A percentile compares a stretch with the other conserved stretches of the same genome.
Conservation (phyloP, 495 filamentous ascomycete species). For the Xylaria sp. region DNA sequence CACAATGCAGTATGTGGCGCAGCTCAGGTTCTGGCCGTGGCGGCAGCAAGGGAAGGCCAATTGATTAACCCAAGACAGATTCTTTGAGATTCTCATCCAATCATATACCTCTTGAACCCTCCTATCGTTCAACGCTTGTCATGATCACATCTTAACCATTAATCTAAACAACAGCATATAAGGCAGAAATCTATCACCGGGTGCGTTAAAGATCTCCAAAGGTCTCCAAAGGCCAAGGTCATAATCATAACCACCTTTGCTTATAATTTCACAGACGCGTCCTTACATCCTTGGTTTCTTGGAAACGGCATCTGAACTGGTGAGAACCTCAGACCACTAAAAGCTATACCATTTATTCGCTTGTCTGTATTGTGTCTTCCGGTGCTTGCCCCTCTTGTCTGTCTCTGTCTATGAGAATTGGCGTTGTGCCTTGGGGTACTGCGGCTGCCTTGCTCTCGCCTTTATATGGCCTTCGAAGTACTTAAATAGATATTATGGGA, state of each 20-base stretch:
- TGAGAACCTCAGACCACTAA: conserved; percentile 1
- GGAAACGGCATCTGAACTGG: conserved; percentile 5
- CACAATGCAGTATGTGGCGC: conserved; percentile 16
- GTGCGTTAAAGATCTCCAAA: conserved; percentile 3
- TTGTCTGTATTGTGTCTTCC: not conserved
- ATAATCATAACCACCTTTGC: not conserved
- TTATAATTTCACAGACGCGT: not conserved
- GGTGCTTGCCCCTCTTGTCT: not conserved
- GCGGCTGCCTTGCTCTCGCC: not conserved
- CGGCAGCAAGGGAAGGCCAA: not conserved
- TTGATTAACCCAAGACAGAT: not conserved
- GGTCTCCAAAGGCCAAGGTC: not conserved
- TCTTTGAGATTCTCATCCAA: conserved; percentile 19
- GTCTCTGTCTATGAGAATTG: not conserved
- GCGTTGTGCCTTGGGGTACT: not conserved
- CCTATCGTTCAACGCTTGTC: not conserved
- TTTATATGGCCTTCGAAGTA: conserved; percentile 6
- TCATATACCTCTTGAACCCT: conserved; percentile 4
- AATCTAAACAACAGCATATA: not conserved
- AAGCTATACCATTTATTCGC: not conserved
- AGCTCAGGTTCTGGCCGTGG: not conserved
- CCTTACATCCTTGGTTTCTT: not conserved
- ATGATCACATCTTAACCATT: not conserved
- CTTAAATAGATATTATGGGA: not conserved
- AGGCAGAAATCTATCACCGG: not conserved